phyloP scores from a whole-genome alignment of 2,329 filamentous ascomycete species.

The Neopestalotiopsis sp. region DNA sequence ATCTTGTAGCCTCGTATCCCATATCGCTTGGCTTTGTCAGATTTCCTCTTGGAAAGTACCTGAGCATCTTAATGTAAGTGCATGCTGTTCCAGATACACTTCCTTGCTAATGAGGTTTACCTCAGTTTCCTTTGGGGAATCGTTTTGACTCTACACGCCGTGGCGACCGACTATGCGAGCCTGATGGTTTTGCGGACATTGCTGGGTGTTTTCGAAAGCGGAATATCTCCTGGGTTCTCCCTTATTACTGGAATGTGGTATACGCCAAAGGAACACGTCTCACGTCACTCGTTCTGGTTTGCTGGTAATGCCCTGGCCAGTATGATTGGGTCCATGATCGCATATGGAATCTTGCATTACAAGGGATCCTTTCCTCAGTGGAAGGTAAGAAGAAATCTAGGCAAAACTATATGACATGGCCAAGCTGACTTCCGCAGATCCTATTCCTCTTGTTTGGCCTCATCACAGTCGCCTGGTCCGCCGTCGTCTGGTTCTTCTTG shows the following conservation, averaged over 20 bases:
- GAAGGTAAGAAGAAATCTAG: not conserved
- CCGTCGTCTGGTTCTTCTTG: conserved; percentile 52
- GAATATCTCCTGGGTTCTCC: conserved; percentile 59
- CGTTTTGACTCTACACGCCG: conserved; percentile 48
- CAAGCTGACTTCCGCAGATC: not conserved
- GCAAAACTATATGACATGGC: not conserved
- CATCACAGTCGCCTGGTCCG: conserved; percentile 54
- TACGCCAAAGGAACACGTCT: conserved; percentile 59
- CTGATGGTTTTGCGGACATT: conserved; percentile 57
- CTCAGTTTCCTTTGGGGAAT: conserved; percentile 54
- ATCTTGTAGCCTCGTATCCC: conserved; percentile 55
- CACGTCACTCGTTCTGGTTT: conserved; percentile 61
- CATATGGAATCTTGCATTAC: conserved; percentile 40
- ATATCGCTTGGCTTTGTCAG: conserved; percentile 52
- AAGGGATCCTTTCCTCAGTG: not conserved
- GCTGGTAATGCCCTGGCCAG: conserved; percentile 54
- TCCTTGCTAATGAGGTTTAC: too few species aligned
- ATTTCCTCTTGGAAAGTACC: conserved; percentile 52
- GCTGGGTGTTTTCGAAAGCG: conserved; percentile 59
- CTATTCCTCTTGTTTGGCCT: conserved; percentile 57
- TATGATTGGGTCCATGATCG: conserved; percentile 52
- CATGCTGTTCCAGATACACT: too few species aligned
- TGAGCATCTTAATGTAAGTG: conserved; percentile 33
- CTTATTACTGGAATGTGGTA: conserved; percentile 62
- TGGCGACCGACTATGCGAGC: conserved; percentile 52